These are phyloP conservation scores for Dactylellina leptospora DNA, from an alignment of 2,329 filamentous ascomycete species.

Conservation along the genomic window DNA sequence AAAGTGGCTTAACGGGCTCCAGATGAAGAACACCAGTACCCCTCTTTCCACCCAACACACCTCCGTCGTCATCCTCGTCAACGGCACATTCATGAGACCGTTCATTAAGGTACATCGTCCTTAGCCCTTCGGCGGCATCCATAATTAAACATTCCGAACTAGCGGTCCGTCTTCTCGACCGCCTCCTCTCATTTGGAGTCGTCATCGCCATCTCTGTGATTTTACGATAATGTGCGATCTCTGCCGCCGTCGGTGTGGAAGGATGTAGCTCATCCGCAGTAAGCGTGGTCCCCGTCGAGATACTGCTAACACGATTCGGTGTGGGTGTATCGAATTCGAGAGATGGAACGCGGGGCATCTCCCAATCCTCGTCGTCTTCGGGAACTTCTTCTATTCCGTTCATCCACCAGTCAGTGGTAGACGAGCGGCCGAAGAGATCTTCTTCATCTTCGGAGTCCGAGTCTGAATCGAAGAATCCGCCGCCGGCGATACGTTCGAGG, in stretches of 20 bases:
- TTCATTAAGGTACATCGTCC: slow-evolving; percentile 27
- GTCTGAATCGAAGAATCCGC: slow-evolving; percentile 43
- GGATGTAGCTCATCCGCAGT: slow-evolving; percentile 25
- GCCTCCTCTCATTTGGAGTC: slow-evolving; percentile 11
- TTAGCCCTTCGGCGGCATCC: slow-evolving; percentile 36
- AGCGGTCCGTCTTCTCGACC: slow-evolving; percentile 36
- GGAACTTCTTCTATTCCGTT: slow-evolving; percentile 32
- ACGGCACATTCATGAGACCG: slow-evolving; percentile 37
- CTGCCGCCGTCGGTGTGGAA: slow-evolving; percentile 28
- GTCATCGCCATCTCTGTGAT: slow-evolving; percentile 37
- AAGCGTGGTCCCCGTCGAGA: slow-evolving; percentile 36
- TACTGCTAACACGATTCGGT: slow-evolving; percentile 32
- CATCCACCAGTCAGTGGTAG: slow-evolving; percentile 41
- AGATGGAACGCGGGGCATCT: slow-evolving; percentile 47
- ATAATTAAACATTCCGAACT: slow-evolving; percentile 46
- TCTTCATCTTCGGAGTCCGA: slow-evolving; percentile 17
- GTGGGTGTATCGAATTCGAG: slow-evolving; percentile 29
- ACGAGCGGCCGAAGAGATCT: slow-evolving; percentile 20
- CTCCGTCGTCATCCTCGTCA: slow-evolving; percentile 30
- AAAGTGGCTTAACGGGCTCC: slow-evolving; percentile 24
- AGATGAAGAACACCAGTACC: slow-evolving; percentile 5
- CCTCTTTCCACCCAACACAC: slow-evolving; percentile 7
- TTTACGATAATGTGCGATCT: slow-evolving; percentile 35
- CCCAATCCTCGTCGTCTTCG: slow-evolving; percentile 34
- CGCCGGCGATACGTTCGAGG: slow-evolving; percentile 19